phyloP scores from a whole-genome alignment of 2,329 filamentous ascomycete species.

The Thermoascus crustaceus region DNA sequence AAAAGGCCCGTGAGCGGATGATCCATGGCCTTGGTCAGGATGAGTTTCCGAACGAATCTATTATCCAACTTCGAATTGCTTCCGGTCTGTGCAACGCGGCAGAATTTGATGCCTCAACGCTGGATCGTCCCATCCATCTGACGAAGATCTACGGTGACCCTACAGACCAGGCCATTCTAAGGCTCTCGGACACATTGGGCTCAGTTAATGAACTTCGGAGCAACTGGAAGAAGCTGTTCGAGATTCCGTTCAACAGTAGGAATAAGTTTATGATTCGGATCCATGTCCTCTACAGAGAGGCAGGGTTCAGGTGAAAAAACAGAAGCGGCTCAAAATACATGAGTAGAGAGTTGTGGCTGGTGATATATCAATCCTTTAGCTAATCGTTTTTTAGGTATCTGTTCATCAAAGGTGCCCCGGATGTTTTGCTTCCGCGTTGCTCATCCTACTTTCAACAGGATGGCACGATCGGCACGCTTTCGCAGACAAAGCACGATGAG shows the following conservation, averaged over 20 bases:
- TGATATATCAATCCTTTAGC: too few species aligned
- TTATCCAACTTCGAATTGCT: constrained; percentile 54
- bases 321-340: too few species aligned
- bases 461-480: constrained; percentile 47
- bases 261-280: constrained; percentile 73
- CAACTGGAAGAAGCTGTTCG: constrained; percentile 58
- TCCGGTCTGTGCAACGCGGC: constrained; percentile 66
- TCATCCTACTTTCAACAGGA: constrained; percentile 48
- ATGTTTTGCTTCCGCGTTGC: constrained; percentile 61
- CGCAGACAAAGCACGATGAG: constrained; percentile 33
- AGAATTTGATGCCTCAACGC: constrained; percentile 61
- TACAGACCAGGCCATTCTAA: constrained; percentile 65
- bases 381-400: constrained; percentile 40
- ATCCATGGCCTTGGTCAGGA: constrained; percentile 18
- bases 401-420: constrained; percentile 73
- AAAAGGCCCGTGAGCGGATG: not conserved
- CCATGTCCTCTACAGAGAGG: constrained; percentile 33
- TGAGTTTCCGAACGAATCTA: constrained; percentile 25
- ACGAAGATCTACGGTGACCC: constrained; percentile 65
- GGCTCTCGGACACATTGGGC: constrained; percentile 60
- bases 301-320: too few species aligned
- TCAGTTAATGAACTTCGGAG: constrained; percentile 52
- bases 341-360: too few species aligned
- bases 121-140: constrained; percentile 50
- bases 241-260: constrained; percentile 70